phyloP scores from a whole-genome alignment of 2,329 filamentous ascomycete genomes.

The Karstenula rhodostoma region DNA sequence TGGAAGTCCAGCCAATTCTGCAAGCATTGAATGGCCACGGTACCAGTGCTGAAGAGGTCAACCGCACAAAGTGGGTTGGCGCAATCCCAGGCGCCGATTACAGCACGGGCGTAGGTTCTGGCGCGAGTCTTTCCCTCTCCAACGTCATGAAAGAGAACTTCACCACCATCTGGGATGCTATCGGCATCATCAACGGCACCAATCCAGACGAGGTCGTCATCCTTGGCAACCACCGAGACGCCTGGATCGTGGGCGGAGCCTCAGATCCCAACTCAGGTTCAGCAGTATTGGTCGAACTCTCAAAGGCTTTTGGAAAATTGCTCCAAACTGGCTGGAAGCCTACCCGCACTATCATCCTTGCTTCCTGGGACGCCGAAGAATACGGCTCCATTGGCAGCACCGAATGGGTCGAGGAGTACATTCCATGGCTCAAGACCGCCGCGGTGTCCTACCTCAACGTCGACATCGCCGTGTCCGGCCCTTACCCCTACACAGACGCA shows the following conservation, averaged over 20 bases:
- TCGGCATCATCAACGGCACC: conserved; percentile 72
- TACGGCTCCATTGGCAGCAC: conserved; percentile 52
- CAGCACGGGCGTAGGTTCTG: conserved; percentile 59
- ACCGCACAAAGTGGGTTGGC: conserved; percentile 50
- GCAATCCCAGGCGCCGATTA: conserved; percentile 47
- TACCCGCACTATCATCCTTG: conserved; percentile 57
- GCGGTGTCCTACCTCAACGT: conserved; percentile 61
- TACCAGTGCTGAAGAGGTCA: conserved; percentile 59
- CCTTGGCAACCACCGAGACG: conserved; percentile 62
- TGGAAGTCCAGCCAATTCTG: conserved; percentile 80
- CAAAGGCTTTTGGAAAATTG: conserved; percentile 59
- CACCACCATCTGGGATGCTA: conserved; percentile 80
- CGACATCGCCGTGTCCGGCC: conserved; percentile 58
- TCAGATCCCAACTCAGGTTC: conserved; percentile 62
- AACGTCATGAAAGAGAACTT: conserved; percentile 85
- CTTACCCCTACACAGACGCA: conserved; percentile 48
- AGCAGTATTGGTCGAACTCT: conserved; percentile 59
- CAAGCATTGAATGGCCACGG: conserved; percentile 85
- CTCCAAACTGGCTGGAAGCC: conserved; percentile 61
- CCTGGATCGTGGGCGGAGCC: conserved; percentile 63
- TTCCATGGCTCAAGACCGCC: conserved; percentile 56
- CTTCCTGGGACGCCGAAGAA: conserved; percentile 55
- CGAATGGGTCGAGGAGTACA: conserved; percentile 60
- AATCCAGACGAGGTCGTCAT: conserved; percentile 65
- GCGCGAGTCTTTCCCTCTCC: conserved; percentile 51